Evolutionary conservation across 805 yeast genomes (phyloP).

Genomic region (Yamadazyma ubonensis): DNA sequence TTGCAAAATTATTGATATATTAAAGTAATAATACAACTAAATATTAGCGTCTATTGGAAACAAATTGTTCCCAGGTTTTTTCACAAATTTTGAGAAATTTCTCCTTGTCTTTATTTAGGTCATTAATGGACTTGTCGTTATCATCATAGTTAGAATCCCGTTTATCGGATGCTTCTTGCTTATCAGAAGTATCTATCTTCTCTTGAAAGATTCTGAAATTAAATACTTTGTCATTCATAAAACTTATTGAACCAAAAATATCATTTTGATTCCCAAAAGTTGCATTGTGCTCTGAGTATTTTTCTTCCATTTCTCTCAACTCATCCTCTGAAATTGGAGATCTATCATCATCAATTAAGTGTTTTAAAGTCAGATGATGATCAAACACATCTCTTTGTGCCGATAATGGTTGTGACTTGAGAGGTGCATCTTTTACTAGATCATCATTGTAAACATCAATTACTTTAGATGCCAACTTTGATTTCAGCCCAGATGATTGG

Average conservation of each 20-base stretch:
- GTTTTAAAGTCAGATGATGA: conserved; percentile 6
- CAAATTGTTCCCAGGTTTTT: conserved; percentile 44
- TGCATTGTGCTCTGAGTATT: conserved; percentile 16
- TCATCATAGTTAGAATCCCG: neutral
- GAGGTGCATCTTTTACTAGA: conserved; percentile 46
- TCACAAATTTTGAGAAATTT: conserved; percentile 44
- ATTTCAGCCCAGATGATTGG: neutral
- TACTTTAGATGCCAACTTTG: conserved; percentile 22
- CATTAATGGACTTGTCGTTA: conserved; percentile 1
- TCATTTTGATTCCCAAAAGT: conserved; percentile 19
- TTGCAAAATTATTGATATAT: neutral
- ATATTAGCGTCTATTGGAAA: conserved; percentile 14
- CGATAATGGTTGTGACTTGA: conserved; percentile 50
- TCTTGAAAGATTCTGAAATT: conserved; percentile 33
- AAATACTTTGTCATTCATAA: conserved; percentile 36
- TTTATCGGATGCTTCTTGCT: conserved; percentile 1
- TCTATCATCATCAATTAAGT: conserved; percentile 23
- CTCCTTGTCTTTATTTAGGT: conserved; percentile 26
- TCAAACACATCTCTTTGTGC: conserved; percentile 46
- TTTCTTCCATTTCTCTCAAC: conserved; percentile 31
- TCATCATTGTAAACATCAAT: conserved; percentile 52
- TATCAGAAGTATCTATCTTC: neutral
- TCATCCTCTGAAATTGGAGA: conserved; percentile 31
- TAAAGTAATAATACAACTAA: conserved; percentile 2
- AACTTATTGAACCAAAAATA: conserved; percentile 35